Evolutionary conservation across 306 rosid genomes (phyloP), one percentile per base, ranked within the genome.

Genomic region (Cicer bijugum): DNA sequence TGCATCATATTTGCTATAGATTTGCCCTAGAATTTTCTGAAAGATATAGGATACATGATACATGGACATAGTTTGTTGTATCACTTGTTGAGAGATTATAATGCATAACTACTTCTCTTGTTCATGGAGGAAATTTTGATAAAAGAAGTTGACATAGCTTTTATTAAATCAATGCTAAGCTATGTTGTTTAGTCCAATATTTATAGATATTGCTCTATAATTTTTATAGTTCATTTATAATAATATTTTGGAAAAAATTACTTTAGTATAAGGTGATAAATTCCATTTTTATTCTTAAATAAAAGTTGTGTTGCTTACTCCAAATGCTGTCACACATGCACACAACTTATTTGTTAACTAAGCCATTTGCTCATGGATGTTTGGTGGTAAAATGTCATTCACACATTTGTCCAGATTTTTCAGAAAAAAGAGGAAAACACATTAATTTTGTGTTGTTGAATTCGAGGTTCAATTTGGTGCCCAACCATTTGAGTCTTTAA

Each of bases 291-390:
- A 10, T 62, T 1, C 5, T 28, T 28, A 23, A 23, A 11, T 33
- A 28, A 45, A 76, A 44, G 5, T 6, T 20, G 61, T 11, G 8
- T 0, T 4, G 48, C 28, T 15, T 56, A 45, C 47, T 9, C 47
- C 23, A 60, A 28, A 67, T 71, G 72, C 9, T 42, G 67, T 33
- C 82, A 53, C 67, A 52, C 51, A 28, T 4, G 35, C 35, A 52
- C 68, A 38, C 6, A 56, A 66, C 62, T 64, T 44, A 12, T 65
- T 44, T 64, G 55, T 35, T 44, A 44, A 53, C 74, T 12, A 33
- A 71, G 82, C 67, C 52, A 11, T 78, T 35, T 52, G 35, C 51
- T 43, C 68, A 78, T 43, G 74, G 16, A 35, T 63, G 44, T 53
- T 71, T 43, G 65, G 69, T 61, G 72, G 62, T 57, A 4, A 43